phyloP scores from a whole-genome alignment of 768 basidiomycete species.

The Termitomyces heimii region DNA sequence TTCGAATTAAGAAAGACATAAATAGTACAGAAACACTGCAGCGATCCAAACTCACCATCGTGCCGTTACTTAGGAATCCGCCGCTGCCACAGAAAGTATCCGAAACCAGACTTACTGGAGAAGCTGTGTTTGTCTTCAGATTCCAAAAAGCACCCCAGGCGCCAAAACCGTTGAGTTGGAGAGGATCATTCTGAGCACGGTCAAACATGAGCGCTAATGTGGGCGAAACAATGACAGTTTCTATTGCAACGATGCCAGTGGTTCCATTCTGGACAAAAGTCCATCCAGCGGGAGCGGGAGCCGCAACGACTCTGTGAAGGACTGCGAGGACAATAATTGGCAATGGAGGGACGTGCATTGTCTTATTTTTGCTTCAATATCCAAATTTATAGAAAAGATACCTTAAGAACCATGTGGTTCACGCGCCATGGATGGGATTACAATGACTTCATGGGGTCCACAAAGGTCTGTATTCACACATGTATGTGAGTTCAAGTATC shows the following conservation, averaged over 20 bases:
- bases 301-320: background rate
- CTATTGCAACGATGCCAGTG: conserved; percentile 4
- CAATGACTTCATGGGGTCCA: too few relatives aligned
- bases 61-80: conserved; percentile 8
- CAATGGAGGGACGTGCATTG: background rate
- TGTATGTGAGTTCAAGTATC: background rate
- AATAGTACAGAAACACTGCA: background rate
- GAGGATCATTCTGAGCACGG: conserved; percentile 5
- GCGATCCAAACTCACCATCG: conserved; percentile 1
- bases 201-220: conserved; percentile 7
- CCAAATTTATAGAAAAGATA: background rate
- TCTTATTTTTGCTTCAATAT: background rate
- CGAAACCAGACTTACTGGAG: conserved; percentile 3
- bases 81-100: conserved; percentile 8
- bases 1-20: background rate
- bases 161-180: conserved; percentile 1
- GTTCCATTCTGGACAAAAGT: conserved; percentile 9
- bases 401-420: background rate
- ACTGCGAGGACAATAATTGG: background rate
- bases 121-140: conserved; percentile 5
- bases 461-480: background rate
- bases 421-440: background rate
- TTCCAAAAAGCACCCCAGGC: conserved; percentile 11
- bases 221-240: conserved; percentile 5
- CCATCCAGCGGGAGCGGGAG: conserved; percentile 1